Evolutionary conservation across 108 stramenopile species (phyloP).

Genomic region (Discostella stelligeroides): DNA sequence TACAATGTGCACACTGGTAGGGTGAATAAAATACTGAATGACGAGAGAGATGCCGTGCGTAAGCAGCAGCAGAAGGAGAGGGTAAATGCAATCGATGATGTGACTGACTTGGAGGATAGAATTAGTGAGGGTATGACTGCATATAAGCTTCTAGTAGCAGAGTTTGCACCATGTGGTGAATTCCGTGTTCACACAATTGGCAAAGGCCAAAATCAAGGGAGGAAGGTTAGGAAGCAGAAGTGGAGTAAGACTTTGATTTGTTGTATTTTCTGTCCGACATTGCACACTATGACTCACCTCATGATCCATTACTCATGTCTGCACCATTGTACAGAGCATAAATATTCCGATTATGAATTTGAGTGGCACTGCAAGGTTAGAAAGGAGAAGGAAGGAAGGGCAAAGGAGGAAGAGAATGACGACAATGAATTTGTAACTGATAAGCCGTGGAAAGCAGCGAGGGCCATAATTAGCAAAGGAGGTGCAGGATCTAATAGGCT

Average conservation of each 20-base stretch:
- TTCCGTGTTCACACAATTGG: background rate
- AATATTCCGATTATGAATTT: conserved; percentile 15
- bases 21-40: conserved; percentile 9
- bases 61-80: conserved; percentile 9
- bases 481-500: background rate
- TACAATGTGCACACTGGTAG: conserved; percentile 12
- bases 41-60: background rate
- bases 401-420: too few species aligned
- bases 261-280: background rate
- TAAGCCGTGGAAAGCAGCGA: conserved; percentile 1
- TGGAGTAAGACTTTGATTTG: background rate
- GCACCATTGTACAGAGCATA: conserved; percentile 30
- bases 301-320: background rate
- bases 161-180: background rate
- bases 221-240: background rate
- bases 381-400: too few species aligned
- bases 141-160: conserved; percentile 1
- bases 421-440: conserved; percentile 21
- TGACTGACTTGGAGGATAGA: background rate
- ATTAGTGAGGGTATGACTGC: background rate
- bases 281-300: background rate
- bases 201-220: background rate
- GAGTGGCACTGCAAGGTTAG: conserved; percentile 15
- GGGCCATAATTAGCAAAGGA: background rate
- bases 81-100: conserved; percentile 1